Percentiles rank a stretch among this genome's conserved stretches.
phyloP scores from a whole-genome alignment of 495 filamentous ascomycete genomes.

The Viridothelium virens region DNA sequence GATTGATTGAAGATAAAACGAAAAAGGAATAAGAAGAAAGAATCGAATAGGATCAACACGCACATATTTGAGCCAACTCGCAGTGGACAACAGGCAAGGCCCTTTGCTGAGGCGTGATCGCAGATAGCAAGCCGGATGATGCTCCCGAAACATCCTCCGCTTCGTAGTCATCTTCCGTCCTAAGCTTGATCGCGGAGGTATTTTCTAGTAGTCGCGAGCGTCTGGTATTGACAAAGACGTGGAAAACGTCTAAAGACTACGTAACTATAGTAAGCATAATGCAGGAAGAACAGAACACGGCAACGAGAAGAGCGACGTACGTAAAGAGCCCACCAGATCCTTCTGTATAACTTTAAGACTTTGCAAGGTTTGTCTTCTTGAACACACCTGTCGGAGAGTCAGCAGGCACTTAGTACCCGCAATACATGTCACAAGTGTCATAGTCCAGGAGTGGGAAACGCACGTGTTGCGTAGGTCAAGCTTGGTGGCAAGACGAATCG shows the following conservation, averaged over 20 bases:
- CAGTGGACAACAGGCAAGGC: constrained; percentile 21
- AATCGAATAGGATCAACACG: constrained; percentile 18
- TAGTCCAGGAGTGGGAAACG: constrained; percentile 12
- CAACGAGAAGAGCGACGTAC: constrained; percentile 17
- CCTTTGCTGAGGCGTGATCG: constrained; percentile 20
- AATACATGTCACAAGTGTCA: constrained; percentile 17
- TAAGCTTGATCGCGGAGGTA: constrained; percentile 19
- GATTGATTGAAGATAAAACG: constrained; percentile 11
- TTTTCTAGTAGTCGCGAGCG: constrained; percentile 19
- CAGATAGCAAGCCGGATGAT: constrained; percentile 19
- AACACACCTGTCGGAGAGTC: constrained; percentile 16
- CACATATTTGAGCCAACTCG: constrained; percentile 21
- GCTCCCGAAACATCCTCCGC: constrained; percentile 17
- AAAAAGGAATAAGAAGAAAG: constrained; percentile 17
- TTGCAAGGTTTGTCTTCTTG: constrained; percentile 19
- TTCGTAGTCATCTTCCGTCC: constrained; percentile 22
- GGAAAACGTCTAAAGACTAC: constrained; percentile 21
- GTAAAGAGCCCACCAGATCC: constrained; percentile 22
- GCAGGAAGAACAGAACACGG: constrained; percentile 16
- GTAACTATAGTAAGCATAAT: constrained; percentile 19
- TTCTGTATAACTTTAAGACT: constrained; percentile 21
- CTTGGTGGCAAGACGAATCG: constrained; percentile 23
- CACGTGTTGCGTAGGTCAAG: constrained; percentile 18
- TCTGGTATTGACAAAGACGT: constrained; percentile 22
- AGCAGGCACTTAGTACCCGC: constrained; percentile 18